Conservation (phyloP, 2,329 filamentous ascomycete genomes). For the Ophiognomonia clavigignenti-juglandacearum region DNA sequence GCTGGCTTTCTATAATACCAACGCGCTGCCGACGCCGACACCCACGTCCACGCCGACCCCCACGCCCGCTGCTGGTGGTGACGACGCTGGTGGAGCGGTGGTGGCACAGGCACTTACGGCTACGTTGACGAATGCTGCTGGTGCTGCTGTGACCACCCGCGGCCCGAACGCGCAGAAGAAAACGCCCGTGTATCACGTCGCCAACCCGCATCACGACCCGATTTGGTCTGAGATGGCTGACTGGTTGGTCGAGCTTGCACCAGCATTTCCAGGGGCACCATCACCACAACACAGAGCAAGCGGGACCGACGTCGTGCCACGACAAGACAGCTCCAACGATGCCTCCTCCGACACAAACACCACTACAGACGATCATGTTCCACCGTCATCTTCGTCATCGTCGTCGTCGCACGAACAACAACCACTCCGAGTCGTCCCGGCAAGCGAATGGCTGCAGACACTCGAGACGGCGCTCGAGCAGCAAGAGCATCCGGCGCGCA, state of each 20-base stretch:
- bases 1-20: constrained; percentile 26
- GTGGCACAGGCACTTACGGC: too few relatives aligned
- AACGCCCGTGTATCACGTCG: constrained; percentile 39
- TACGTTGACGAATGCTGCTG: constrained; percentile 8
- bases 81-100: too few relatives aligned
- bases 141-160: constrained; percentile 14
- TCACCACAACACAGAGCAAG: too few relatives aligned
- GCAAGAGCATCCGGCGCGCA: constrained; percentile 33
- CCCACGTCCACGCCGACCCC: too few relatives aligned
- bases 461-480: constrained; percentile 28
- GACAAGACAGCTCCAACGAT: too few relatives aligned
- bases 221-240: constrained; percentile 41
- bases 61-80: too few relatives aligned
- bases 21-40: too few relatives aligned
- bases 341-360: constrained; percentile 26
- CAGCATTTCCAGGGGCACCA: constrained; percentile 14
- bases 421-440: constrained; percentile 27
- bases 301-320: too few relatives aligned
- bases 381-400: too few relatives aligned
- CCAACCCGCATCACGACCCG: constrained; percentile 39
- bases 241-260: constrained; percentile 29
- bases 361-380: not conserved
- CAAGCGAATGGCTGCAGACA: constrained; percentile 35
- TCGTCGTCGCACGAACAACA: too few relatives aligned
- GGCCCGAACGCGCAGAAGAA: constrained; percentile 15